Evolutionary conservation across 2,329 filamentous ascomycete species (phyloP), one percentile per base, ranked within the genome.

Genomic region (Arachnomyces sp.): DNA sequence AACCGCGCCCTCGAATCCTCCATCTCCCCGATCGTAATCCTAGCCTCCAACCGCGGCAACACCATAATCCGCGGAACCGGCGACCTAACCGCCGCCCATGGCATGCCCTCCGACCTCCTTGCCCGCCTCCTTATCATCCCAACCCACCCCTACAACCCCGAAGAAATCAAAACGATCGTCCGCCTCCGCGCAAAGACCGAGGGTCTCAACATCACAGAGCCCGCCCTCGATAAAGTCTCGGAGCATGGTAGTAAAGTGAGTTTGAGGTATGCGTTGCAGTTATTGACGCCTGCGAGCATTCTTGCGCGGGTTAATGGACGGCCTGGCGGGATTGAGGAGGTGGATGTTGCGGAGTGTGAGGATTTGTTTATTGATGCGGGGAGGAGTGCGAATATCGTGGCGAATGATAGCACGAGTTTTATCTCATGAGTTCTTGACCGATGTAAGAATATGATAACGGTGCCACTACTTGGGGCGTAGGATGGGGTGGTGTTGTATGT

Each of bases 1-100:
- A 96, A 96, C 73, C 85, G 89, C 59, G 92, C 92, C n/a, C 76
- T 98, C 52, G 92, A 98, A 73, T 89, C 86, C 41, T 78, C 81
- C 50, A 93, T 98, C 57, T 90, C 90, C 2, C 92, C 92, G 43
- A 94, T 98, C 57, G 92, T 98, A 46, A 92, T 98, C 51, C 81
- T 98, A 45, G 92, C 92, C 44, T 96, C 92, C 31, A 98, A 98
- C 71, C 83, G 92, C 56, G 92, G 92, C 62, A 82, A 89, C 72
- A 90, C 86, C 49, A 84, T 87, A 49, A 92, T 98, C 59, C 85
- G 88, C 54, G 90, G 90, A 58, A 90, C 84, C 42, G 78, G 85
- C 61, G 66, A 71, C 54, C 74, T 92, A 58, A 74, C 84, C 53
- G 87, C 88, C 41, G 86, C 92, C 3, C 92, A 98, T 67, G 92